These are phyloP conservation scores for Wickerhamomyces sp. DNA, from an alignment of 1,139 yeast genomes.

Conservation along the genomic window DNA sequence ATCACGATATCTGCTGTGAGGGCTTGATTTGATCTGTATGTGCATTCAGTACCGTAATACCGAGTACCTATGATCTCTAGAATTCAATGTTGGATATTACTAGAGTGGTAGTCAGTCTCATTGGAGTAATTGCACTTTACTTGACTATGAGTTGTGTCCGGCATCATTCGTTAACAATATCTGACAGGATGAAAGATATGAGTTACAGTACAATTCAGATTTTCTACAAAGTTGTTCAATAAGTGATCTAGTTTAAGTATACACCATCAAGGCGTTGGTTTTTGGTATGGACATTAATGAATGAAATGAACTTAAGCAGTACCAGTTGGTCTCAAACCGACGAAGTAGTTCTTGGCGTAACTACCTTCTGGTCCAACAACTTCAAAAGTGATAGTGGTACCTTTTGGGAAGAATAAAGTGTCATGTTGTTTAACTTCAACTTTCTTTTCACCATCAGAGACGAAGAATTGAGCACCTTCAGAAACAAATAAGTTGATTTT, in stretches of 20 bases:
- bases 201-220: no score
- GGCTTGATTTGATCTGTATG: no score
- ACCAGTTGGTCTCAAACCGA: conserved; percentile 54
- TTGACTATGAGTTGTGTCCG: no score
- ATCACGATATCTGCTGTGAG: no score
- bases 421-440: conserved; percentile 60
- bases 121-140: no score
- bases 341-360: conserved; percentile 60
- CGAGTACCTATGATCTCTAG: no score
- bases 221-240: neutral
- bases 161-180: no score
- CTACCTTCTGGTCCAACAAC: conserved; percentile 47
- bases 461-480: conserved; percentile 52
- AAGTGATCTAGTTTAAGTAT: neutral
- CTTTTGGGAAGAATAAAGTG: conserved; percentile 63
- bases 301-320: conserved; percentile 22
- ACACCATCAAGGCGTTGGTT: neutral
- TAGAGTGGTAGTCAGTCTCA: no score
- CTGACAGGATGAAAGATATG: no score
- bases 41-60: no score
- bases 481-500: conserved; percentile 56
- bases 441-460: conserved; percentile 58
- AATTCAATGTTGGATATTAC: no score
- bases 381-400: conserved; percentile 62
- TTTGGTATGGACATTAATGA: neutral